Evolutionary conservation across 2,329 filamentous ascomycete genomes (phyloP).

Genomic region (Diaporthe ampelina): DNA sequence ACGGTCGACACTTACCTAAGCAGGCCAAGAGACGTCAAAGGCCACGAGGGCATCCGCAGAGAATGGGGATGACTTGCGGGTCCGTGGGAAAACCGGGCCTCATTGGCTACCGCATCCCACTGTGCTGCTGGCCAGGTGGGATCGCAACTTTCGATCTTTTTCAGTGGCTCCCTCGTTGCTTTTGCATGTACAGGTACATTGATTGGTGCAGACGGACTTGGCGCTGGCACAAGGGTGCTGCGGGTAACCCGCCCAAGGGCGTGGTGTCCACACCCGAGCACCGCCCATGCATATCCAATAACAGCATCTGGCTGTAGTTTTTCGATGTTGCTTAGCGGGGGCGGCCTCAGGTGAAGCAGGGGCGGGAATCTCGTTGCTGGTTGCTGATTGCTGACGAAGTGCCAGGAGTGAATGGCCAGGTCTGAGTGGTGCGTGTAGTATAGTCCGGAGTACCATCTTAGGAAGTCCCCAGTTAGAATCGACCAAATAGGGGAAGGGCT

Average conservation of each 20-base stretch:
- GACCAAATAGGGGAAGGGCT: slow-evolving; percentile 5
- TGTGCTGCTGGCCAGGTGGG: slow-evolving; percentile 26
- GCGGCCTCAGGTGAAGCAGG: too few relatives aligned
- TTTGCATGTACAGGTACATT: slow-evolving; percentile 22
- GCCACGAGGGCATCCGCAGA: slow-evolving; percentile 33
- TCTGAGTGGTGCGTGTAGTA: background rate
- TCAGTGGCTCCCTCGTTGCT: slow-evolving; percentile 12
- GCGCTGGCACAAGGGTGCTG: slow-evolving; percentile 4
- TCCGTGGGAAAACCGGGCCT: background rate
- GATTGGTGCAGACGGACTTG: background rate
- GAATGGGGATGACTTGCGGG: slow-evolving; percentile 23
- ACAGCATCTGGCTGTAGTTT: slow-evolving; percentile 12
- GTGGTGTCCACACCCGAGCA: background rate
- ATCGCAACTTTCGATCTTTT: slow-evolving; percentile 28
- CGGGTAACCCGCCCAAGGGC: slow-evolving; percentile 9
- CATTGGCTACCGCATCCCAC: slow-evolving; percentile 21
- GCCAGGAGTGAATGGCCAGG: background rate
- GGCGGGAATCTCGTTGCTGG: background rate
- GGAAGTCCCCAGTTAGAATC: slow-evolving; percentile 3
- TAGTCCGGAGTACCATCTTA: background rate
- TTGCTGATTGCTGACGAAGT: background rate
- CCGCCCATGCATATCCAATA: background rate
- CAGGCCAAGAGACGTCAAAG: slow-evolving; percentile 31
- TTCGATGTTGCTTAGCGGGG: background rate
- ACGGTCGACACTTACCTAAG: slow-evolving; percentile 19